A percentile compares a stretch with the other conserved stretches of the same genome.
Conservation (phyloP, 805 yeast species). For the Candida coquimbonensis region DNA sequence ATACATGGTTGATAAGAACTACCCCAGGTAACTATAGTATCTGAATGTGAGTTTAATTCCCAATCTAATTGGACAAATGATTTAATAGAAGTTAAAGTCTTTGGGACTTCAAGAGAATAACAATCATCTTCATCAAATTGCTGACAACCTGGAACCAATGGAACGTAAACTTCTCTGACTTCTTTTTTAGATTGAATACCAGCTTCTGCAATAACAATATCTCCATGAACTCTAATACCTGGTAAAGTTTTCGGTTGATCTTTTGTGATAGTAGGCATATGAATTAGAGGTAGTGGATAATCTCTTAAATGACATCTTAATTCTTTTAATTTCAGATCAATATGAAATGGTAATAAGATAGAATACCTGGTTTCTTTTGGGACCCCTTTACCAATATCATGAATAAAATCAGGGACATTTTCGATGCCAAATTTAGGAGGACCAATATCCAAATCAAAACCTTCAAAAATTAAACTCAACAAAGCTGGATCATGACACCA, state of each 20-base stretch:
- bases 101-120: constrained; percentile 58
- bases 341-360: constrained; percentile 54
- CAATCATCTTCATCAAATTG: constrained; percentile 32
- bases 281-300: constrained; percentile 77
- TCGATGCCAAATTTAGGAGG: constrained; percentile 46
- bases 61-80: constrained; percentile 56
- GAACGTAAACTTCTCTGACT: constrained; percentile 54
- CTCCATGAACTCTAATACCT: constrained; percentile 45
- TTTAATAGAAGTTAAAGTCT: constrained; percentile 72
- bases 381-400: constrained; percentile 74
- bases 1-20: constrained; percentile 78
- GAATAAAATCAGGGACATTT: constrained; percentile 52
- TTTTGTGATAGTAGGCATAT: constrained; percentile 50
- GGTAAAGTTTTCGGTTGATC: constrained; percentile 19
- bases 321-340: constrained; percentile 53
- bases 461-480: constrained; percentile 42
- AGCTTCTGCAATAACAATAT: constrained; percentile 63
- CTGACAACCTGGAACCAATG: constrained; percentile 44
- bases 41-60: constrained; percentile 43
- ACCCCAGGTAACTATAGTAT: constrained; percentile 78
- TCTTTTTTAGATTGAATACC: constrained; percentile 43
- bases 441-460: constrained; percentile 39
- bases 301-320: constrained; percentile 70
- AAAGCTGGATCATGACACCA: constrained; percentile 45
- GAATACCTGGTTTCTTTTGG: constrained; percentile 68